These are phyloP conservation scores for Loxodes magnus DNA, from an alignment of 73 alveolate species.

Conservation along the genomic window DNA sequence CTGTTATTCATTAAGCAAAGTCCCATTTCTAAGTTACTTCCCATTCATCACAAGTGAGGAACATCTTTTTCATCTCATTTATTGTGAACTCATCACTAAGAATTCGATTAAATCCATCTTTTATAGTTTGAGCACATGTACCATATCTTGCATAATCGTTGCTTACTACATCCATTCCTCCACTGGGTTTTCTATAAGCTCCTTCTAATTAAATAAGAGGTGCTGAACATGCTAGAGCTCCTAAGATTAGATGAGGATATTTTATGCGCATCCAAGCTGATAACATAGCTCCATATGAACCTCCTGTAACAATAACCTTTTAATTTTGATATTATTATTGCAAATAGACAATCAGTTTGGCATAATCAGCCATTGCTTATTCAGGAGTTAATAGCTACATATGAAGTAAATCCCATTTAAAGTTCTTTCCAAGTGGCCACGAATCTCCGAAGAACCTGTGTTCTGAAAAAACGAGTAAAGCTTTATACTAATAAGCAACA, in stretches of 20 bases:
- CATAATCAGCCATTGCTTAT: slow-evolving; percentile 52
- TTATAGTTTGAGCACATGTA: too few species aligned
- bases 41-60: too few species aligned
- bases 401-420: slow-evolving; percentile 15
- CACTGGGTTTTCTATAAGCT: slow-evolving; percentile 9
- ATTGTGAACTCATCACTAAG: slow-evolving; percentile 9
- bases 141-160: slow-evolving; percentile 7
- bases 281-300: slow-evolving; percentile 60
- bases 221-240: slow-evolving; percentile 58
- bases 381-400: slow-evolving; percentile 33
- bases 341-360: slow-evolving; percentile 22
- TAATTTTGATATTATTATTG: background rate
- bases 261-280: slow-evolving; percentile 54
- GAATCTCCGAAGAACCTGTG: slow-evolving; percentile 61
- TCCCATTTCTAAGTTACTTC: too few species aligned
- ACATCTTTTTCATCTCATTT: too few species aligned
- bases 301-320: slow-evolving; percentile 46
- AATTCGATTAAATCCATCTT: background rate
- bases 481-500: slow-evolving; percentile 22
- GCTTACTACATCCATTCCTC: slow-evolving; percentile 12
- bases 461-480: slow-evolving; percentile 40
- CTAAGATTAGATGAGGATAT: slow-evolving; percentile 46
- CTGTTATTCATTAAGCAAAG: too few species aligned
- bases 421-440: slow-evolving; percentile 30
- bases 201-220: slow-evolving; percentile 47